These are phyloP conservation scores for Thymus mandschuricus DNA, from an alignment of 257 asterid genomes.

Conservation along the genomic window DNA sequence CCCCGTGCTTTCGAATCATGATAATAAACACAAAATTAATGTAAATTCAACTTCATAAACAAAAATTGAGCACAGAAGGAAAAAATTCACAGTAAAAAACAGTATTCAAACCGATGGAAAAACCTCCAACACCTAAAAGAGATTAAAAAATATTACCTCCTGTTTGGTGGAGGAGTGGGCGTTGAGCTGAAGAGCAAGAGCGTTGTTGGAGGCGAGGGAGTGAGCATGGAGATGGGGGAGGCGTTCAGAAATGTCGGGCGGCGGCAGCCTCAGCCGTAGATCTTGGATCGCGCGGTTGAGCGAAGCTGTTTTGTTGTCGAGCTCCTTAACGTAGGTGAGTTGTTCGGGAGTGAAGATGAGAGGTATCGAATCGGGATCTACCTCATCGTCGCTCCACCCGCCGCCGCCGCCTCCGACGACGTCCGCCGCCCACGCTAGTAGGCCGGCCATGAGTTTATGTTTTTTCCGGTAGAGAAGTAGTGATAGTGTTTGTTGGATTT, in stretches of 20 bases:
- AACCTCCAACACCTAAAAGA: not conserved
- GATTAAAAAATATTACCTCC: conserved; percentile 41
- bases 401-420: conserved; percentile 82
- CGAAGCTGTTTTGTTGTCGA: conserved; percentile 65
- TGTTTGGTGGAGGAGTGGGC: conserved; percentile 93
- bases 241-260: conserved; percentile 90
- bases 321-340: conserved; percentile 60
- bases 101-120: not conserved
- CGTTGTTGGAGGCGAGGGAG: conserved; percentile 89
- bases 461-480: not conserved
- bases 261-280: conserved; percentile 90
- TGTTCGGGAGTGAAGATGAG: conserved; percentile 83
- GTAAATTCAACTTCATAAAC: not conserved
- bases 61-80: not conserved
- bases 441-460: conserved; percentile 71
- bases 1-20: not conserved
- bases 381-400: conserved; percentile 55
- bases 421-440: conserved; percentile 99
- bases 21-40: not conserved
- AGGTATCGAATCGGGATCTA: conserved; percentile 67
- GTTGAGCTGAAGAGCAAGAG: conserved; percentile 84
- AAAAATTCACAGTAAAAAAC: not conserved
- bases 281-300: conserved; percentile 93
- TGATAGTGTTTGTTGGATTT: not conserved
- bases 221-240: conserved; percentile 98